A percentile compares a stretch with the other conserved stretches of the same genome.
Conservation (phyloP, 441 rosid species). For the Populus hybrid region DNA sequence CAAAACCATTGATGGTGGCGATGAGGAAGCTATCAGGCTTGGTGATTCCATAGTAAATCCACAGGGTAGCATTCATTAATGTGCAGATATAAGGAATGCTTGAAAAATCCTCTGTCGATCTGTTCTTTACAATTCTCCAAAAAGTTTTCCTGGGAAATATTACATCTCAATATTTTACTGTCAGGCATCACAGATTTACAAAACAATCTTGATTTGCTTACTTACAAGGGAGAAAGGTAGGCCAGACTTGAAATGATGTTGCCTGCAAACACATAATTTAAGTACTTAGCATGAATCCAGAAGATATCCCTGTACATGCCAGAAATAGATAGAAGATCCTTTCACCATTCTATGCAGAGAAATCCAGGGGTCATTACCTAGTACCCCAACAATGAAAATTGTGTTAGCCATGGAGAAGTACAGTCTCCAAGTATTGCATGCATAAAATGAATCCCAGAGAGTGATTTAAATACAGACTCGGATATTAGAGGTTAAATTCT, state of each 20-base stretch:
- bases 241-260: conserved; percentile 49
- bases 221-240: conserved; percentile 57
- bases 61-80: conserved; percentile 48
- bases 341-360: neutral
- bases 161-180: neutral
- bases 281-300: neutral
- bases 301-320: neutral
- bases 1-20: conserved; percentile 49
- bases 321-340: neutral
- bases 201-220: neutral
- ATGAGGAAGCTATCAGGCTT: conserved; percentile 52
- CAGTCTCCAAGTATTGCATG: neutral
- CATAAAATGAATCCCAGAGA: neutral
- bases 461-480: neutral
- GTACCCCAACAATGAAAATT: conserved; percentile 41
- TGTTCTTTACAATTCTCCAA: conserved; percentile 41
- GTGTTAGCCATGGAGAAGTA: conserved; percentile 32
- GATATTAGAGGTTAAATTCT: neutral
- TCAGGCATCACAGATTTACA: neutral
- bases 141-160: conserved; percentile 39
- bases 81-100: conserved; percentile 57
- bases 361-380: conserved; percentile 25
- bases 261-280: conserved; percentile 29
- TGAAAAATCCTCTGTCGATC: conserved; percentile 54
- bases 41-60: conserved; percentile 62